Evolutionary conservation across 2,329 filamentous ascomycete species (phyloP).

Genomic region (Colletotrichum godetiae): DNA sequence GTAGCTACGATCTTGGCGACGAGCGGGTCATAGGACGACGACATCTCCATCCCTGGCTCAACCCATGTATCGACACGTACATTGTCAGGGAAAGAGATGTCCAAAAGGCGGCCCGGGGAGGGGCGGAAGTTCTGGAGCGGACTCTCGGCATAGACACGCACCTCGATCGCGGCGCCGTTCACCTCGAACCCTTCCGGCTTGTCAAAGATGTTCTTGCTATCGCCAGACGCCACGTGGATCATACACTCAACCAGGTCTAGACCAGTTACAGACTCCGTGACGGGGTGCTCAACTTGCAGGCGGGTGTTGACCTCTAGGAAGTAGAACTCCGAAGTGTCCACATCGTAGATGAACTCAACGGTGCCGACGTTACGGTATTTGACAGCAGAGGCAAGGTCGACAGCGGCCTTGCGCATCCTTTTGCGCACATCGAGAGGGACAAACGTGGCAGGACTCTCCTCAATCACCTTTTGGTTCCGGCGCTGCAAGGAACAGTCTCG

Average conservation of each 20-base stretch:
- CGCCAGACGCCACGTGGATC: conserved; percentile 56
- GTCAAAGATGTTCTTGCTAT: conserved; percentile 39
- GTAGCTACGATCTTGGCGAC: conserved; percentile 80
- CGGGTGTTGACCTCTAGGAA: conserved; percentile 62
- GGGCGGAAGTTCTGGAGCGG: conserved; percentile 74
- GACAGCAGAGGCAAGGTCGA: conserved; percentile 48
- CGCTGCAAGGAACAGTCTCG: conserved; percentile 63
- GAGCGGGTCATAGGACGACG: conserved; percentile 81
- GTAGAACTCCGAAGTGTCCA: conserved; percentile 50
- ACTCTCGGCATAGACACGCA: conserved; percentile 79
- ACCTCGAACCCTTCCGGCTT: conserved; percentile 50
- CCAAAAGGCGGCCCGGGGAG: conserved; percentile 72
- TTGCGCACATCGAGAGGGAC: conserved; percentile 44
- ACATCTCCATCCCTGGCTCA: conserved; percentile 75
- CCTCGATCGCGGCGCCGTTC: conserved; percentile 76
- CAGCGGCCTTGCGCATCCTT: conserved; percentile 50
- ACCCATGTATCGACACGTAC: conserved; percentile 79
- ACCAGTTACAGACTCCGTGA: conserved; percentile 52
- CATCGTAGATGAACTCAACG: conserved; percentile 57
- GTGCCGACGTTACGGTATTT: conserved; percentile 56
- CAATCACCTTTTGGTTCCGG: conserved; percentile 63
- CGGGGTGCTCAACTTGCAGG: conserved; percentile 60
- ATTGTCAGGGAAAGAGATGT: conserved; percentile 67
- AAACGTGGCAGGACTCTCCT: conserved; percentile 55
- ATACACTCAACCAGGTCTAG: conserved; percentile 51